A percentile compares a stretch with the other conserved stretches of the same genome.
Conservation (phyloP, 192 early-diverging fungal genomes). For the Podila clonocystis region DNA sequence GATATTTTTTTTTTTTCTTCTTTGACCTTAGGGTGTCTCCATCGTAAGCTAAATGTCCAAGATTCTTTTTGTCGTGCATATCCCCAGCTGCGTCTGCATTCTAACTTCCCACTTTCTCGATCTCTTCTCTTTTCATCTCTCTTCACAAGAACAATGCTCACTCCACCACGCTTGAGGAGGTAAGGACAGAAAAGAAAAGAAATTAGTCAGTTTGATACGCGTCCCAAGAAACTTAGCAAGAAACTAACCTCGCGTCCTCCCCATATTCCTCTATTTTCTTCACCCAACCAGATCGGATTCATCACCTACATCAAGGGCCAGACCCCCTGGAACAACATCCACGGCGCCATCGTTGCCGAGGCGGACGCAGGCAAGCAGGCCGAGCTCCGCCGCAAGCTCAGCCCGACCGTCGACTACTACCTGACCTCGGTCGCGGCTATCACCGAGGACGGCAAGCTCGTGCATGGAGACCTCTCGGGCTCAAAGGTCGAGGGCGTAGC, state of each 20-base stretch:
- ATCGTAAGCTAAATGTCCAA: no score
- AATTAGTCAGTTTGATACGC: not conserved
- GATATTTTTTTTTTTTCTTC: no score
- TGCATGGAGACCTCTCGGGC: slow-evolving; percentile 42
- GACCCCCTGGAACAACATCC: slow-evolving; percentile 51
- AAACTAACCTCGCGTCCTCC: not conserved
- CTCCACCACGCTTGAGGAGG: slow-evolving; percentile 55
- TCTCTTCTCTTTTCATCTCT: no score
- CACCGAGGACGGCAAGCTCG: slow-evolving; percentile 43
- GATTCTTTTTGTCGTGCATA: no score
- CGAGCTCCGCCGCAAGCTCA: slow-evolving; percentile 44
- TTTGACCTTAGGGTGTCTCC: not conserved
- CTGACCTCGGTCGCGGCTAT: slow-evolving; percentile 49
- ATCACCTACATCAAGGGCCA: slow-evolving; percentile 55
- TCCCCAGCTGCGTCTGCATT: no score
- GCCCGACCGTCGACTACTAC: slow-evolving; percentile 53
- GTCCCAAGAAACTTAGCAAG: no score
- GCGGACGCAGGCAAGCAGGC: slow-evolving; percentile 46
- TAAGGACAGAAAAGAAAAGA: not conserved
- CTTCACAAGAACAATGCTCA: slow-evolving; percentile 45
- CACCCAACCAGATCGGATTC: slow-evolving; percentile 46
- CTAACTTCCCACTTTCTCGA: no score
- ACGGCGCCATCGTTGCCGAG: slow-evolving; percentile 32
- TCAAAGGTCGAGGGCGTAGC: slow-evolving; percentile 51
- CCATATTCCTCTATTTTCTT: not conserved